phyloP scores from a whole-genome alignment of 2,329 filamentous ascomycete genomes.

The Neofusicoccum kwambonambiense region DNA sequence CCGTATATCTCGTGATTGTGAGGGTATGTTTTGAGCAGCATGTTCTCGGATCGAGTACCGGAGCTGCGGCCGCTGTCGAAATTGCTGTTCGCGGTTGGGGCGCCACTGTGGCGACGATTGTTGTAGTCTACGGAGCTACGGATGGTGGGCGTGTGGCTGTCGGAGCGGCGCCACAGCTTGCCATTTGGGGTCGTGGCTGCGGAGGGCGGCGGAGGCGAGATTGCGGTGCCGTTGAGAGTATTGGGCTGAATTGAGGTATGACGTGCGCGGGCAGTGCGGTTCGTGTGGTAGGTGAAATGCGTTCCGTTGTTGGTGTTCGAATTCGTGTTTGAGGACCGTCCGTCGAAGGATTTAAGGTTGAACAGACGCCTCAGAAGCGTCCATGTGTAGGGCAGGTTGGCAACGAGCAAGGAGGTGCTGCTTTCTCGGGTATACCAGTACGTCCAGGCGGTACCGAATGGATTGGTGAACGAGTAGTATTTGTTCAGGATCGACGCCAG shows the following conservation, averaged over 20 bases:
- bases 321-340: neutral
- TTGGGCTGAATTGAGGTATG: neutral
- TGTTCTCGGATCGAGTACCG: neutral
- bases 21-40: conserved; percentile 2
- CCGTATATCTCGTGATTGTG: conserved; percentile 17
- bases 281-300: conserved; percentile 7
- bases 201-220: neutral
- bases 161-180: neutral
- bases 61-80: conserved; percentile 12
- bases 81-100: neutral
- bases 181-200: neutral
- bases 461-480: conserved; percentile 46
- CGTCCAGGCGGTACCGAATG: conserved; percentile 43
- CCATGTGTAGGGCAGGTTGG: conserved; percentile 54
- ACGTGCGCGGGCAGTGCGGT: conserved; percentile 9
- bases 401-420: conserved; percentile 55
- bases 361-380: conserved; percentile 52
- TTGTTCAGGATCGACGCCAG: conserved; percentile 51
- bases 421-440: conserved; percentile 55
- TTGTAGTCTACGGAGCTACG: neutral
- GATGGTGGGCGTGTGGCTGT: neutral
- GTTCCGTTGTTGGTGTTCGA: neutral
- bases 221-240: neutral
- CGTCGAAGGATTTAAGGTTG: conserved; percentile 33
- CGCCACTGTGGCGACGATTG: conserved; percentile 3